phyloP scores from a whole-genome alignment of 768 basidiomycete genomes.

The Mycena vulgaris region DNA sequence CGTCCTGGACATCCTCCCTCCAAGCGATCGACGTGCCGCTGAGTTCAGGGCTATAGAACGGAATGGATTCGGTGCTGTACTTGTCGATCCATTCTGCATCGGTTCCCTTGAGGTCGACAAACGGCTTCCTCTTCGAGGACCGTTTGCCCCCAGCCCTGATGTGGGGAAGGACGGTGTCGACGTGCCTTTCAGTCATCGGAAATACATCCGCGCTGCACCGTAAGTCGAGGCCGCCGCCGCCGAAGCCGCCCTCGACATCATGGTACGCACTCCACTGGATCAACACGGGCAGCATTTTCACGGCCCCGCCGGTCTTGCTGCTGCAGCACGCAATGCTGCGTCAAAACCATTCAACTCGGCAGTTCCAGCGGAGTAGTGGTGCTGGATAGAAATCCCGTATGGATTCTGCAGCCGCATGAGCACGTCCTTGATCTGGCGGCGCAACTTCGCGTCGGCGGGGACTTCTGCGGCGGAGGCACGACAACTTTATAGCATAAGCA shows the following conservation, averaged over 20 bases:
- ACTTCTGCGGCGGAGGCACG: no score
- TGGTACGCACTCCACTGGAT: conserved; percentile 37
- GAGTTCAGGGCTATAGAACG: conserved; percentile 14
- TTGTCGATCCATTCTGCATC: conserved; percentile 22
- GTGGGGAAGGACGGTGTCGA: conserved; percentile 33
- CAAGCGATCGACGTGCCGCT: background rate
- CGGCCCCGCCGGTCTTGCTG: conserved; percentile 22
- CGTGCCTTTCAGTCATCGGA: conserved; percentile 42
- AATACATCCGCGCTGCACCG: conserved; percentile 22
- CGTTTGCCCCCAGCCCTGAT: no score
- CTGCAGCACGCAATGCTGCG: conserved; percentile 35
- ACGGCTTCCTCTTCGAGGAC: conserved; percentile 1
- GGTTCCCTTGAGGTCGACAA: conserved; percentile 27
- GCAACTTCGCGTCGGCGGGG: conserved; percentile 2
- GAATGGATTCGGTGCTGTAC: background rate
- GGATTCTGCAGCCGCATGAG: conserved; percentile 31
- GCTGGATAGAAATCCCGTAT: conserved; percentile 46
- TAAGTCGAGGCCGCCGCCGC: no score
- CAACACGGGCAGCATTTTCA: conserved; percentile 36
- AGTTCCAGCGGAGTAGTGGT: conserved; percentile 46
- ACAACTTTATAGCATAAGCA: no score
- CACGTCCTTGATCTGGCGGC: conserved; percentile 20
- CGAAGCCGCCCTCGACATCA: background rate
- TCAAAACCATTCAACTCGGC: conserved; percentile 44
- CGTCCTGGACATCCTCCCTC: conserved; percentile 9